Conservation (phyloP, 192 early-diverging fungal species). For the Backusella psychrophila region DNA sequence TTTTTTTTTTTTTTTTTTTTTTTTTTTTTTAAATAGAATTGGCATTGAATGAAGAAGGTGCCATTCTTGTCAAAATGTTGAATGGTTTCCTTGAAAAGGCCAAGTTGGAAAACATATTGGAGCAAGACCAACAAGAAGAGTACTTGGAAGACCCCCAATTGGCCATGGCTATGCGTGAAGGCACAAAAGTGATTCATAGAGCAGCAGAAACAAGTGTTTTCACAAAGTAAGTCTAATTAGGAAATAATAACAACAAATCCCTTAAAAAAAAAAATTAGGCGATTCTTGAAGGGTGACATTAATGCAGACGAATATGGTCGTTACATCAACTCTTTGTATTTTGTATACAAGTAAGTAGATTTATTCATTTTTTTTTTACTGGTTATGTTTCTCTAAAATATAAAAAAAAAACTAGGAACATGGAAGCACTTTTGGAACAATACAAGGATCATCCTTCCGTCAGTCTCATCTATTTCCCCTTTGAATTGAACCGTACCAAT, state of each 20-base stretch:
- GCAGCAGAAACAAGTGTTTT: constrained; percentile 52
- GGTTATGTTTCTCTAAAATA: not conserved
- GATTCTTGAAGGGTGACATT: constrained; percentile 52
- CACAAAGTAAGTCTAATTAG: constrained; percentile 35
- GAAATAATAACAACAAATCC: not conserved
- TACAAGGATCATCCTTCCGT: constrained; percentile 48
- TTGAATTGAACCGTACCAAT: constrained; percentile 42
- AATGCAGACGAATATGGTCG: constrained; percentile 43
- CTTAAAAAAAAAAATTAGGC: constrained; percentile 21
- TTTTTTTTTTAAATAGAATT: not conserved
- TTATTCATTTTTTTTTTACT: not conserved
- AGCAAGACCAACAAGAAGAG: not conserved
- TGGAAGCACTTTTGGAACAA: constrained; percentile 47
- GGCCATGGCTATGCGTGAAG: constrained; percentile 50
- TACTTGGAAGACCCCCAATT: constrained; percentile 38
- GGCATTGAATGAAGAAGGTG: not conserved
- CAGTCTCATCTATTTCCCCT: constrained; percentile 49
- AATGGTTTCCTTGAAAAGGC: constrained; percentile 14
- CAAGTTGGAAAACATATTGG: not conserved
- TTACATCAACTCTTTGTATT: constrained; percentile 51
- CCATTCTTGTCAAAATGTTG: constrained; percentile 9
- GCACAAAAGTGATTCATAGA: constrained; percentile 51
- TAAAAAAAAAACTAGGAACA: constrained; percentile 23
- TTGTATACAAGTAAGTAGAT: constrained; percentile 43
- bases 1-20: constrained; percentile 8